Conservation (phyloP, 257 asterid species). For the Solanum lycopersicoides region DNA sequence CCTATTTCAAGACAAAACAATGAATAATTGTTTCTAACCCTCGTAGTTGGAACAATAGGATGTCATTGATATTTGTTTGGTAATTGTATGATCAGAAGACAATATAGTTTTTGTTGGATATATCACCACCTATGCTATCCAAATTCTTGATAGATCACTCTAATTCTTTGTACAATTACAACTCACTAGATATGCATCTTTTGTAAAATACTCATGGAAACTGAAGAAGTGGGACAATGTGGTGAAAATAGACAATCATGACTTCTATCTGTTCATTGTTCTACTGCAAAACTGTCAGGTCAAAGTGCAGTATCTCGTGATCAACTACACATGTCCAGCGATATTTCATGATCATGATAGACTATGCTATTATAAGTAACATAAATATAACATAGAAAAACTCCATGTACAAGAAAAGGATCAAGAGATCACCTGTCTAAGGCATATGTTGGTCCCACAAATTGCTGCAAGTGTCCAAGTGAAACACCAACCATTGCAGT, state of each 20-base stretch:
- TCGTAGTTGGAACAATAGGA: background rate
- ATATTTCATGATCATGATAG: background rate
- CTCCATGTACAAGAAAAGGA: background rate
- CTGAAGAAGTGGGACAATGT: background rate
- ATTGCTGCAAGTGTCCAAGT: conserved; percentile 84
- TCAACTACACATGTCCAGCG: background rate
- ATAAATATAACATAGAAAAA: background rate
- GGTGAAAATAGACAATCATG: background rate
- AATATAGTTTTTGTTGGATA: background rate
- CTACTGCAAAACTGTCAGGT: background rate
- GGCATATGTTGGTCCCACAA: conserved; percentile 85
- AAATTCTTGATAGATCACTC: background rate
- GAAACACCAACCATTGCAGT: conserved; percentile 97
- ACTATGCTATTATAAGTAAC: background rate
- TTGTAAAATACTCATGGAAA: background rate
- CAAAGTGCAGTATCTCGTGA: background rate
- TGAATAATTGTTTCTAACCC: background rate
- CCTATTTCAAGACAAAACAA: background rate
- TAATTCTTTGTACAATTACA: background rate
- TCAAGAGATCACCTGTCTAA: conserved; percentile 60
- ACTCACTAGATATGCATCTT: background rate
- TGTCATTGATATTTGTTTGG: background rate
- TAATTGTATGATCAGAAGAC: background rate
- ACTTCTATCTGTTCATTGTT: background rate
- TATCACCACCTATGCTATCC: background rate